Conservation (phyloP, 2,329 filamentous ascomycete genomes). For the Fusarium succisae region DNA sequence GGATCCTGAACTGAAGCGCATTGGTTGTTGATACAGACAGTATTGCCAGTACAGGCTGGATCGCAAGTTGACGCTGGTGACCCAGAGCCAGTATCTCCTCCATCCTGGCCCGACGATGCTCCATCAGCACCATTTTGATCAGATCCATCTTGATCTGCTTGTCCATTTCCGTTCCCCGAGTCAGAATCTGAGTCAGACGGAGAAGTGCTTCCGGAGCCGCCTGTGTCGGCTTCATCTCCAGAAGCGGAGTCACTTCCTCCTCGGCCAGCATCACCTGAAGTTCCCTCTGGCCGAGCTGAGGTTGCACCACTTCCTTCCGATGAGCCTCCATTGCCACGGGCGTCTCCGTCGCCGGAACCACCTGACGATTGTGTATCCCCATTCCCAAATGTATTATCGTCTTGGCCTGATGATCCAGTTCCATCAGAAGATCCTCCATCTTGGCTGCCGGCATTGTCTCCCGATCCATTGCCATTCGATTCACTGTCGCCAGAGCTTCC, state of each 20-base stretch:
- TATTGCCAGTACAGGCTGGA: not conserved
- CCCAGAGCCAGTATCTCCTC: not conserved
- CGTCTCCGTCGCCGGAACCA: not conserved
- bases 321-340: not conserved
- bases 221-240: not conserved
- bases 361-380: not conserved
- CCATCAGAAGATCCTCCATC: not conserved
- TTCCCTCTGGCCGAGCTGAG: not conserved
- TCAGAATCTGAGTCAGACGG: not conserved
- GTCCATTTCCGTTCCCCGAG: not conserved
- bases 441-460: not conserved
- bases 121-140: not conserved
- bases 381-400: not conserved
- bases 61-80: not conserved
- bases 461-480: not conserved
- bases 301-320: not conserved
- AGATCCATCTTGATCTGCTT: not conserved
- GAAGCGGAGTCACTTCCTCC: not conserved
- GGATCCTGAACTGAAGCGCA: slow-evolving; percentile 13
- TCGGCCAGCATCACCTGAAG: not conserved
- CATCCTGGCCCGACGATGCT: not conserved
- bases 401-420: not conserved
- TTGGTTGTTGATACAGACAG: slow-evolving; percentile 7
- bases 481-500: not conserved
- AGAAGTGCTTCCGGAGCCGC: not conserved